Evolutionary conservation across 1,139 yeast genomes (phyloP), one percentile per base, ranked within the genome.

Genomic region (Sugiyamaella castrensis): DNA sequence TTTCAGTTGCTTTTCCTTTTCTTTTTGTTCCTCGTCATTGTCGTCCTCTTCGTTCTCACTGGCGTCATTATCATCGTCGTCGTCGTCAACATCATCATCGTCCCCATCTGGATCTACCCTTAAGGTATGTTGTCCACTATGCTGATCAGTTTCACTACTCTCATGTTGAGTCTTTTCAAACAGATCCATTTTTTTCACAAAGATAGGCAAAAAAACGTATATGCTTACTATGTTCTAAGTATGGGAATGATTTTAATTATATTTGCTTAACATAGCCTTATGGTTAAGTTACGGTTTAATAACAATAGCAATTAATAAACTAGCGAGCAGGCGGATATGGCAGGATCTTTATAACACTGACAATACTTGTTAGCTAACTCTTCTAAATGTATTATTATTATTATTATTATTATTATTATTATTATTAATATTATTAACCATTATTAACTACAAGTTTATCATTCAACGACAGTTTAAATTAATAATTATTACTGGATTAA

Each of bases 21-120:
- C 19, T 4, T 27, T 11, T 33, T 13, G 8, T 15, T 27, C 24
- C 6, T 11, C 34, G 35, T 33, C 26, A 16, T 10, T 13, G 37
- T 9, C 10, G 4, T 5, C 37, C 10, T n/a, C 28, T 12, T 42
- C 46, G 28, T 42, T 35, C 12, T 28, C 46, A 35, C 40, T 34
- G 16, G 12, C 34, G 12, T 31, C 43, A 10, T 33, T 19, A 19
- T 6, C 39, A 28, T 36, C 39, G 8, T 36, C 39, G 4, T 36
- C 39, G 30, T 36, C 10, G 5, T 36, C 39, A 28, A 36, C 10
- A 19, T 19, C 19, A 19, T 9, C 39, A 24, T 10, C 27, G 6
- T 36, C 27, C 5, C 29, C 27, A 16, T 36, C 27, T 36, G 26
- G 7, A 16, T n/a, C 39, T 19, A 12, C 29, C 12, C 27, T 13